phyloP scores from a whole-genome alignment of 805 yeast species.

The Yarrowia yakushimensis region DNA sequence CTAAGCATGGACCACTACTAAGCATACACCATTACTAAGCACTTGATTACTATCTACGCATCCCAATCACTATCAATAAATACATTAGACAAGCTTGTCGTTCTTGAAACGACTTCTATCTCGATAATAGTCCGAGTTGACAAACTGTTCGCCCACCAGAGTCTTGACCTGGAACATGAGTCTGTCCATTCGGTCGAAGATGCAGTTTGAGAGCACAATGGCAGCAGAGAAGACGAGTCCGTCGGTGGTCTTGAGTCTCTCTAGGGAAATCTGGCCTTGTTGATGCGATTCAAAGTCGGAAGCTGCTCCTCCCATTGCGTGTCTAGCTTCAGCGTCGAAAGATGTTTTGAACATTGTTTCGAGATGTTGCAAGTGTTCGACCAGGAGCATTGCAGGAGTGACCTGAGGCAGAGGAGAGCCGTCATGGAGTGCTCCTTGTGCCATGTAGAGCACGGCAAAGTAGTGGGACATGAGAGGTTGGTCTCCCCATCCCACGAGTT shows the following conservation, averaged over 20 bases:
- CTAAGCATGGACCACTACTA: no score
- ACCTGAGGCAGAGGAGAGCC: slow-evolving; percentile 37
- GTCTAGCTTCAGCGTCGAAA: neutral
- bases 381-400: slow-evolving; percentile 35
- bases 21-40: no score
- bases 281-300: neutral
- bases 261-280: neutral
- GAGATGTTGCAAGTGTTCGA: slow-evolving; percentile 26
- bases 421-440: slow-evolving; percentile 33
- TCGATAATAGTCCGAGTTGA: slow-evolving; percentile 28
- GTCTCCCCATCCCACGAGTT: slow-evolving; percentile 36
- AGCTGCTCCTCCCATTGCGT: neutral
- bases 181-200: slow-evolving; percentile 38
- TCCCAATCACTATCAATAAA: neutral
- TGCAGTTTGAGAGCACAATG: slow-evolving; percentile 32
- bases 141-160: slow-evolving; percentile 39
- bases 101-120: neutral
- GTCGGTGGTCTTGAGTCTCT: slow-evolving; percentile 29
- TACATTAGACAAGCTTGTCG: neutral
- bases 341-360: neutral
- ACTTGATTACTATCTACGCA: no score
- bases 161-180: slow-evolving; percentile 35
- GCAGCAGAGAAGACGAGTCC: slow-evolving; percentile 32
- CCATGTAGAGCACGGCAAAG: slow-evolving; percentile 37
- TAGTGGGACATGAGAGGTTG: slow-evolving; percentile 33